phyloP scores from a whole-genome alignment of 2,329 filamentous ascomycete genomes.

The Rhinocladiella similis region DNA sequence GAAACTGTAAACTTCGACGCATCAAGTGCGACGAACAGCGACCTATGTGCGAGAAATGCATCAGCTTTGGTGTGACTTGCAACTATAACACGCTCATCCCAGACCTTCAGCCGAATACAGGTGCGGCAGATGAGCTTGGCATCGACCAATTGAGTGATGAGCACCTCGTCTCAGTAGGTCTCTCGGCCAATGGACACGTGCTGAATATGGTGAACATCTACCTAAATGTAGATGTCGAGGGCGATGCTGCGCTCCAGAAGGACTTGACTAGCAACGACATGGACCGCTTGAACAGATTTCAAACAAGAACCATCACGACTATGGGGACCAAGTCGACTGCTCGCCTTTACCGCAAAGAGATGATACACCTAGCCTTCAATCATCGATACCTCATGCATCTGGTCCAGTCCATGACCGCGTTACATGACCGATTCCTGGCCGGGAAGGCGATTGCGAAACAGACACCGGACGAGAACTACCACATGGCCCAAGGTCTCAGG shows the following conservation, averaged over 20 bases:
- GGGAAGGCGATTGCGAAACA: conserved; percentile 11
- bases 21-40: conserved; percentile 53
- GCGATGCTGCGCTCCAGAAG: neutral
- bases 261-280: neutral
- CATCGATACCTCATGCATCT: conserved; percentile 57
- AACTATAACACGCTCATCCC: conserved; percentile 42
- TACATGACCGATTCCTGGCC: conserved; percentile 46
- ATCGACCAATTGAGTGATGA: neutral
- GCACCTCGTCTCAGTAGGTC: neutral
- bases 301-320: conserved; percentile 1
- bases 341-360: conserved; percentile 16
- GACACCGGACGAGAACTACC: conserved; percentile 43
- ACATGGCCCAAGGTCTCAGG: conserved; percentile 40
- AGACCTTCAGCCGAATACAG: conserved; percentile 30
- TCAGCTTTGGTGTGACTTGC: conserved; percentile 46
- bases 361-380: conserved; percentile 21
- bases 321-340: conserved; percentile 6
- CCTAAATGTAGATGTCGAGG: neutral
- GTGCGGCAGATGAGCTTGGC: conserved; percentile 21
- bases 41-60: conserved; percentile 46
- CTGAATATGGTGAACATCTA: conserved; percentile 1
- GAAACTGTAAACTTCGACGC: conserved; percentile 54
- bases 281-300: conserved; percentile 10
- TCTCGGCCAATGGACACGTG: neutral
- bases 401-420: conserved; percentile 52